Base-by-base conservation (phyloP, 2,329 filamentous ascomycete species). In the Aspergillus fumigatiaffinis region DNA sequence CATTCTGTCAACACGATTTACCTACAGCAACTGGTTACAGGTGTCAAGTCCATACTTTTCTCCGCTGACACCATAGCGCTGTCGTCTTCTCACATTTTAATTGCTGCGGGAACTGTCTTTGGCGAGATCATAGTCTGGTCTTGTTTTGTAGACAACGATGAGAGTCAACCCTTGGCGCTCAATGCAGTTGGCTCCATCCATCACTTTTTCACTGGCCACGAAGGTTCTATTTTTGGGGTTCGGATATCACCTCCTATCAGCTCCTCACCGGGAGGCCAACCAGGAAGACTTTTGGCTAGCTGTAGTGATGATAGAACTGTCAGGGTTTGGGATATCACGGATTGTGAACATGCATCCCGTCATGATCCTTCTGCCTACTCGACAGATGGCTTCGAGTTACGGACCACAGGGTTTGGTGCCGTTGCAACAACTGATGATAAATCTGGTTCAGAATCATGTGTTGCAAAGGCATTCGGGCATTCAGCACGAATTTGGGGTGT, bases 251-350 rank as follows among this genome's bases (percentile, higher is more conserved):
- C 82, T 1, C 69, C 76, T 63, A 72, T 87, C 21, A 59, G 61
- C 6, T 63, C 75, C 23, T 60, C 71, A 1, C 71, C 76, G 14
- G 65, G 60, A 17, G 77, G 76, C 0, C 69, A 68, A 6, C 70
- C 70, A 21, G 76, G 78, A 26, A 81, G 89, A 52, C 73, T 96
- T n/a, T 79, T 99, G 35, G 90, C 88, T 14, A 97, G 90, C 66
- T 99, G 94, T 71, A 97, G 93, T 68, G 94, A 99, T 69, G 94
- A 99, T 73, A 84, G 94, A 52, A 96, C 92, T 0, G 85, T 99
- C 23, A 83, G 90, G 14, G 76, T 97, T 1, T 97, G 94, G 93
- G 86, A 96, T 68, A 84, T 97, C 7, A 86, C 87, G 0, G 80
- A 85, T 55, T 77, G 79, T 41, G 68, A 69, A 4, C 58, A 71